Base-by-base conservation (phyloP, 192 early-diverging fungal genomes). In the Coemansia sp. region DNA sequence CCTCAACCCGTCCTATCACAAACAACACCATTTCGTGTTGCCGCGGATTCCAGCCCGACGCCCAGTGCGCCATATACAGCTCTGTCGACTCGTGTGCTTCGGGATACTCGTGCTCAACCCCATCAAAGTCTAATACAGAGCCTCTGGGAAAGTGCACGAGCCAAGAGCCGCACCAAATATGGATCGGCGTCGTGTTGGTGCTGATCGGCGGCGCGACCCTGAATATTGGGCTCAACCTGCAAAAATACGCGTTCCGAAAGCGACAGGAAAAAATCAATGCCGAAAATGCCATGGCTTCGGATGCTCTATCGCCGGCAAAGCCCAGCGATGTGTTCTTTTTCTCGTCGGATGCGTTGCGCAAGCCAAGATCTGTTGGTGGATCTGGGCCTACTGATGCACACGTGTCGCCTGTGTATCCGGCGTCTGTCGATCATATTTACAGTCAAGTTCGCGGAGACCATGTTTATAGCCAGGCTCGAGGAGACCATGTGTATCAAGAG, bases 171-270 rank as follows among this genome's bases (percentile, higher is more conserved):
- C 69, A 76, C 25, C 70, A 82, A 58, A 65, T 86, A 35, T 91
- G 90, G 90, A 89, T 93, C 19, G 91, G 91, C 27, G 84, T 93
- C 32, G 70, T 93, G 23, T 72, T 93, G 54, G 84, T 83, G 8
- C 64, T 93, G 23, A 72, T 89, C 23, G 87, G 88, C 27, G 87
- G 87, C 5, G 83, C 86, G 9, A 83, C 84, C 9, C 73, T 86
- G 38, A 93, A 93, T 65, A 72, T 93, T 53, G 91, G 91, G n/a
- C 72, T 93, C 22, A 93, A 93, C 60, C 65, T 91, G 62, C 91
- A 93, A 71, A 93, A 93, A 56, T 85, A 90, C 17, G 91, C 90
- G 1, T 83, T 91, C 19, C 72, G 88, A 6, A 90, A 91, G 64
- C 81, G 86, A 0, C 75, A 86, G 57, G 82, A 88, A 35, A 79